Percentiles rank a stretch among this genome's conserved stretches.
Evolutionary conservation across 2,329 filamentous ascomycete species (phyloP).

Genomic region (Colletotrichum spaethianum): DNA sequence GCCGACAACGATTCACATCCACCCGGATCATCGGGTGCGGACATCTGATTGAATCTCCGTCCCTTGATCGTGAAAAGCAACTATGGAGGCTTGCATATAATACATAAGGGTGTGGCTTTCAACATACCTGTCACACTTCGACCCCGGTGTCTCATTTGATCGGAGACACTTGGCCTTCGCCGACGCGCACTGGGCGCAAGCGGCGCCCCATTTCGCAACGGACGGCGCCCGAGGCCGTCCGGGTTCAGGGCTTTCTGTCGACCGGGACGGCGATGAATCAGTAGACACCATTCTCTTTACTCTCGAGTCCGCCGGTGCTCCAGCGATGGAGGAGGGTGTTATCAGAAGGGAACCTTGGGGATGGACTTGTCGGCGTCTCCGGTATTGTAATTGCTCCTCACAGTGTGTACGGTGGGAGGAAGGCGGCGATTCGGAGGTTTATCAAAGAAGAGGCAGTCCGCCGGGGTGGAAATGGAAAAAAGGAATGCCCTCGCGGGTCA

Average conservation of each 20-base stretch:
- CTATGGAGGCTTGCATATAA: not conserved
- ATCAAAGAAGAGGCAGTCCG: not conserved
- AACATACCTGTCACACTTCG: slow-evolving; percentile 61
- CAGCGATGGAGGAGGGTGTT: not conserved
- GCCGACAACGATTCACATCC: not conserved
- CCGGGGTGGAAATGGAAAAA: not conserved
- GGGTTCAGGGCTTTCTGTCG: not conserved
- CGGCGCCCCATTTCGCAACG: slow-evolving; percentile 60
- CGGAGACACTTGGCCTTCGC: slow-evolving; percentile 67
- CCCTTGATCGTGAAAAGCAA: no score
- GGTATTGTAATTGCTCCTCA: not conserved
- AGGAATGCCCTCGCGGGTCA: not conserved
- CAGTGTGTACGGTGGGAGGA: no score
- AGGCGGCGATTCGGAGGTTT: not conserved
- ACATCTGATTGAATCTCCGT: slow-evolving; percentile 16
- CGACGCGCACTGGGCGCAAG: slow-evolving; percentile 62
- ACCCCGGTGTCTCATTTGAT: slow-evolving; percentile 51
- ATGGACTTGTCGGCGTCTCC: not conserved
- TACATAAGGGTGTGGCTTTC: not conserved
- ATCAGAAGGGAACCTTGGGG: not conserved
- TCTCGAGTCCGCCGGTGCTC: not conserved
- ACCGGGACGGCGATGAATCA: not conserved
- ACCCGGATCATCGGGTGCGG: slow-evolving; percentile 10
- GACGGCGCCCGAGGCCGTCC: slow-evolving; percentile 4
- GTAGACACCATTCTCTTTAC: slow-evolving; percentile 1